These are phyloP conservation scores for Neurospora sp. DNA, from an alignment of 495 filamentous ascomycete species.

Conservation along the genomic window DNA sequence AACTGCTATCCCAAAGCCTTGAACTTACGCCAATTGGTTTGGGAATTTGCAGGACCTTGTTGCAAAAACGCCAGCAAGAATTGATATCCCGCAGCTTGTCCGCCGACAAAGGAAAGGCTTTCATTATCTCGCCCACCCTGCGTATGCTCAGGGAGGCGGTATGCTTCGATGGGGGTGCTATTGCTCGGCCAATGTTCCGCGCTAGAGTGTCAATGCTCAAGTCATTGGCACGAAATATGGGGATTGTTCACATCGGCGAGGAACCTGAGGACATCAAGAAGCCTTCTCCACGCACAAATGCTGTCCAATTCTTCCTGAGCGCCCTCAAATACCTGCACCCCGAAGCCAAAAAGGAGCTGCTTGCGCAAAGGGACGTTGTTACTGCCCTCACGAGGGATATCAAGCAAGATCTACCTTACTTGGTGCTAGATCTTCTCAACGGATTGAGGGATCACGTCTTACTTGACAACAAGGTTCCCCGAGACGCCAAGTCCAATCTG, in stretches of 20 bases:
- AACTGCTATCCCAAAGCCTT: constrained; percentile 56
- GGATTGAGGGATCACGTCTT: constrained; percentile 56
- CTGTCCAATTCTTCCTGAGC: constrained; percentile 63
- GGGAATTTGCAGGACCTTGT: constrained; percentile 59
- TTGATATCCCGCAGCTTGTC: constrained; percentile 63
- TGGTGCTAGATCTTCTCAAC: constrained; percentile 58
- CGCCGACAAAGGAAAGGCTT: constrained; percentile 65
- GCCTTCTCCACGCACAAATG: constrained; percentile 66
- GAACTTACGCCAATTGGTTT: constrained; percentile 63
- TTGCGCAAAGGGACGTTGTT: constrained; percentile 62
- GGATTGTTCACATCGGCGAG: constrained; percentile 41
- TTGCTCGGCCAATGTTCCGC: constrained; percentile 60
- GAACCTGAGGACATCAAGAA: constrained; percentile 44
- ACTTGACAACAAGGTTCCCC: constrained; percentile 55
- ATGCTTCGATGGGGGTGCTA: constrained; percentile 69
- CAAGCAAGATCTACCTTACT: constrained; percentile 59
- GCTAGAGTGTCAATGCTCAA: constrained; percentile 64
- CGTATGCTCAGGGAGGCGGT: constrained; percentile 70
- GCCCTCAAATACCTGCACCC: constrained; percentile 61
- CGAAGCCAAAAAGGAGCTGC: constrained; percentile 61
- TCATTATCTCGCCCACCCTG: constrained; percentile 74
- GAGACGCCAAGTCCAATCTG: constrained; percentile 60
- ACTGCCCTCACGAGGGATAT: constrained; percentile 59
- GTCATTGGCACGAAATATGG: constrained; percentile 53
- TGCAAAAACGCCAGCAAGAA: constrained; percentile 63